Conservation (phyloP, 2,329 filamentous ascomycete species). For the Zymoseptoria tritici region DNA sequence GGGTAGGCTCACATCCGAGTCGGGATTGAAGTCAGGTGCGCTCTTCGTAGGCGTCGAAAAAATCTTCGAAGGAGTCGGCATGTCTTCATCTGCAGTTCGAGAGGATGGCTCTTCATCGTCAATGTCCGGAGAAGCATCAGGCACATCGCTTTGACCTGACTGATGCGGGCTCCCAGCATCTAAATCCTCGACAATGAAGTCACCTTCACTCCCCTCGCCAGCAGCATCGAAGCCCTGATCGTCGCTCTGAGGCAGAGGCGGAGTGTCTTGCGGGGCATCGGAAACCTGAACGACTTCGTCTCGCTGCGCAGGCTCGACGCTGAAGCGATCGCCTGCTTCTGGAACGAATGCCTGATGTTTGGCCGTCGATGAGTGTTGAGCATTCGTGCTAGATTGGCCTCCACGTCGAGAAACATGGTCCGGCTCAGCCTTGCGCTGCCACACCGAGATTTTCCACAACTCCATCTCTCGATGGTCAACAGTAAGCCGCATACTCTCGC, state of each 20-base stretch:
- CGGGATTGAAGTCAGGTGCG: background rate
- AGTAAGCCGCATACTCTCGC: constrained; percentile 55
- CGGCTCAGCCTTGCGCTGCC: constrained; percentile 28
- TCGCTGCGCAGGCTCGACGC: constrained; percentile 16
- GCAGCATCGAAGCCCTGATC: background rate
- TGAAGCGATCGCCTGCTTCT: constrained; percentile 20
- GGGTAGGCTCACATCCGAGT: background rate
- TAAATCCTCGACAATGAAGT: background rate
- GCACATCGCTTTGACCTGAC: background rate
- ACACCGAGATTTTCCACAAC: constrained; percentile 39
- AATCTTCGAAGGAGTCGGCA: background rate
- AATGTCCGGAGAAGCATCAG: background rate
- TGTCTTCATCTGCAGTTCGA: background rate
- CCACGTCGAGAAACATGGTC: constrained; percentile 14
- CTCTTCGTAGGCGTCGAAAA: background rate
- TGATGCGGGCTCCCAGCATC: background rate
- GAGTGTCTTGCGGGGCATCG: background rate
- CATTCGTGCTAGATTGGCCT: constrained; percentile 1
- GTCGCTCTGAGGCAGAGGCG: background rate
- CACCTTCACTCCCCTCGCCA: background rate
- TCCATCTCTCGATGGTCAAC: constrained; percentile 54
- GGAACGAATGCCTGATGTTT: background rate
- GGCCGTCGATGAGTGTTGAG: background rate
- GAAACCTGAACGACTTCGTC: background rate
- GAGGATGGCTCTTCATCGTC: background rate